Evolutionary conservation across 2,329 filamentous ascomycete species (phyloP).

Genomic region (Aspergillus piperis): DNA sequence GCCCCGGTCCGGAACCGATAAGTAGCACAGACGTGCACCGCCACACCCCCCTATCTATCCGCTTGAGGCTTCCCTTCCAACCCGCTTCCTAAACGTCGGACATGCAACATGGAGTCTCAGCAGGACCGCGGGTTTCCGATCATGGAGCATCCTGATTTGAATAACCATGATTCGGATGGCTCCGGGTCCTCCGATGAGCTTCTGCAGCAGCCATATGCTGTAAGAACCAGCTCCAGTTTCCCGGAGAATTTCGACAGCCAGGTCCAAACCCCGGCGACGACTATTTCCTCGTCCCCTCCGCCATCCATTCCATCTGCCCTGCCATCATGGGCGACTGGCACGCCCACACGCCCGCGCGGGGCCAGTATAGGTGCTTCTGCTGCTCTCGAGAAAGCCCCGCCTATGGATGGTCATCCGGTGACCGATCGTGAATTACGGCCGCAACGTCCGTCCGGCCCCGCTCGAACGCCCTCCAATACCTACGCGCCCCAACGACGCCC

Average conservation of each 20-base stretch:
- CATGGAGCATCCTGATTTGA: conserved; percentile 48
- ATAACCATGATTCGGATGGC: conserved; percentile 43
- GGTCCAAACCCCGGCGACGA: conserved; percentile 33
- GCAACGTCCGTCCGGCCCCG: conserved; percentile 68
- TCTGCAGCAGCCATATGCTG: conserved; percentile 35
- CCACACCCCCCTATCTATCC: conserved; percentile 32
- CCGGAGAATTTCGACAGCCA: conserved; percentile 34
- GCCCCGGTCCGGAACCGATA: neutral
- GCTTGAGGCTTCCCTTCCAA: conserved; percentile 17
- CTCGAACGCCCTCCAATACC: conserved; percentile 74
- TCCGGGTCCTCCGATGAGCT: conserved; percentile 47
- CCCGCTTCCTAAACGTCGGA: conserved; percentile 19
- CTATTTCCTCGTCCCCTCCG: conserved; percentile 37
- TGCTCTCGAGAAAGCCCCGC: conserved; percentile 43
- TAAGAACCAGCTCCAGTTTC: conserved; percentile 35
- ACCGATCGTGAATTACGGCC: conserved; percentile 49
- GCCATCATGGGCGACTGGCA: conserved; percentile 39
- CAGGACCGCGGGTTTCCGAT: conserved; percentile 28
- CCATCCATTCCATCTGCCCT: conserved; percentile 29
- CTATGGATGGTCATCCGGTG: conserved; percentile 32
- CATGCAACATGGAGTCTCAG: conserved; percentile 24
- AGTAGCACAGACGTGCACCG: conserved; percentile 24
- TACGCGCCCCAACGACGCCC: conserved; percentile 67
- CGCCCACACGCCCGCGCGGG: conserved; percentile 44
- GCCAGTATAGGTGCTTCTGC: conserved; percentile 44